Evolutionary conservation across 2,329 filamentous ascomycete genomes (phyloP), one percentile per base, ranked within the genome.

Genomic region (Geosmithia morbida): DNA sequence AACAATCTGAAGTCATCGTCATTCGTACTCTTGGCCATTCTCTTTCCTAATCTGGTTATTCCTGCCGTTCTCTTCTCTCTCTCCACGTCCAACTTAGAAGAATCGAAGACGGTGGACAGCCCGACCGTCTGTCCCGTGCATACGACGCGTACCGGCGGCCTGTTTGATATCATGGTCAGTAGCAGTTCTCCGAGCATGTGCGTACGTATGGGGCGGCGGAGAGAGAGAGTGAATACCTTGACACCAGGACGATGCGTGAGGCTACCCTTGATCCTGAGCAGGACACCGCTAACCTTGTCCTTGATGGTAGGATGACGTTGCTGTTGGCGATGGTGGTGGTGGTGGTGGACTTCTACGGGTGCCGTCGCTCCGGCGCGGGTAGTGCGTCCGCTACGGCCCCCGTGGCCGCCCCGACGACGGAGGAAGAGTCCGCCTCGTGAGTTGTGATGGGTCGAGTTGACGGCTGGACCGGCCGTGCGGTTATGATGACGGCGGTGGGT

Each of bases 221-320:
- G 22, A 26, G 22, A 26, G 18, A 41, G 7, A 4, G 17, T 26
- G 22, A 20, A 43, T 64, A 79, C 78, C 79, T 89, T 89, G 53
- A 83, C 66, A 20, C 81, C 85, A 2, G 84, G 81, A 41, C 79
- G 71, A 44, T 77, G 64, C 1, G 81, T 88, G 49, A 90, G 59
- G 47, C 69, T 77, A 7, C 86, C 85, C 62, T 79, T 80, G 52
- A 90, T 63, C 68, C 77, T 86, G 67, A 85, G 71, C 61, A 90
- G 68, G 0, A 84, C 85, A 17, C 86, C 86, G 45, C 75, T 81
- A 55, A 90, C 73, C 65, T 89, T 90, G 67, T 90, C 85, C 44
- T 82, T 82, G 53, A 89, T 68, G 40, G 72, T 77, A 2, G 77
- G 72, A 56, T 81, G 77, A 57, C 84, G 78, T 60, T 77, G 75